Evolutionary conservation across 176 grass and related monocot genomes (phyloP).

Genomic region (Carex pumila): DNA sequence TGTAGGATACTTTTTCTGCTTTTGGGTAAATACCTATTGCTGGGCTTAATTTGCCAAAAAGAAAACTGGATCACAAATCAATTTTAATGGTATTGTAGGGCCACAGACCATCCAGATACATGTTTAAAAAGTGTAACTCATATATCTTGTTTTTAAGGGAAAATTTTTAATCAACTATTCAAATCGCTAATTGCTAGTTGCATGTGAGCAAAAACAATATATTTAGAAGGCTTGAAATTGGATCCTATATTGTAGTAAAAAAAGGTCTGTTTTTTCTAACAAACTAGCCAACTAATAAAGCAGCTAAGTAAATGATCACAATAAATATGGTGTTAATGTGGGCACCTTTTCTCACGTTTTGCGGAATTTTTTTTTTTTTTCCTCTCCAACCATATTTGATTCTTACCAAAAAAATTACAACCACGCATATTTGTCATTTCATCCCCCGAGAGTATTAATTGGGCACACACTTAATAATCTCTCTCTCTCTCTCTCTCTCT

Average conservation of each 20-base stretch:
- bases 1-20: constrained; percentile 5
- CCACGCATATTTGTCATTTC: no score
- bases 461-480: no score
- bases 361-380: no score
- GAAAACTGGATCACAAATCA: not conserved
- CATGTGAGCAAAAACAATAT: not conserved
- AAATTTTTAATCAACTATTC: not conserved
- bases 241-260: not conserved
- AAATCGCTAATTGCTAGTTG: not conserved
- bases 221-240: not conserved
- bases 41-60: not conserved
- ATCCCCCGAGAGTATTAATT: no score
- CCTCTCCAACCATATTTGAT: no score
- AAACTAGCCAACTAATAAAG: not conserved
- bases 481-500: no score
- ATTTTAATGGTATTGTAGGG: not conserved
- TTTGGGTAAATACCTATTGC: not conserved
- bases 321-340: no score
- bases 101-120: not conserved
- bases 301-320: not conserved
- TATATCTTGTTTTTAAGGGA: not conserved
- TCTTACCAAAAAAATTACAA: no score
- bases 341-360: no score
- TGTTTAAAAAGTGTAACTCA: not conserved
- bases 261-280: not conserved